A percentile compares a stretch with the other conserved stretches of the same genome.
Conservation (phyloP, 208 protist genomes). For the Acanthamoeba sp. region DNA sequence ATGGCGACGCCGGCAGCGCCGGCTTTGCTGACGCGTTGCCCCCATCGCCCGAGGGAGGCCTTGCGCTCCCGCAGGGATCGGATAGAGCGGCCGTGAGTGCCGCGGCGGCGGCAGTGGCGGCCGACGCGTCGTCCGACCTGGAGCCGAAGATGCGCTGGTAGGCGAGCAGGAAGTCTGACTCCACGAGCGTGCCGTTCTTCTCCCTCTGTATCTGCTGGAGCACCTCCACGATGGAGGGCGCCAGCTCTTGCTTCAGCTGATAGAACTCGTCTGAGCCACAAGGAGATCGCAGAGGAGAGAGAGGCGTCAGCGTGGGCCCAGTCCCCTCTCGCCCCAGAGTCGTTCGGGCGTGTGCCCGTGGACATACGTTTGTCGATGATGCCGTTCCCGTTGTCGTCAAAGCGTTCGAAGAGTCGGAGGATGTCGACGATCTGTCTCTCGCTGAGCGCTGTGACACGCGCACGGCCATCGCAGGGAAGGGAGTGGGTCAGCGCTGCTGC, state of each 20-base stretch:
- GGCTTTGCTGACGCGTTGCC: too few relatives aligned
- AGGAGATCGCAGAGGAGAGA: neutral
- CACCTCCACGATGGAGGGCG: conserved; percentile 23
- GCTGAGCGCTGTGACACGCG: neutral
- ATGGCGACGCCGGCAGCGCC: too few relatives aligned
- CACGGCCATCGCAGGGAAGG: neutral
- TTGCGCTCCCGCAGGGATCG: neutral
- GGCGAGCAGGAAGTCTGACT: conserved; percentile 26
- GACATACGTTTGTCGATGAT: conserved; percentile 50
- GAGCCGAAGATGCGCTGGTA: conserved; percentile 54
- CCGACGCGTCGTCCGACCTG: neutral
- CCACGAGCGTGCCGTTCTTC: conserved; percentile 33
- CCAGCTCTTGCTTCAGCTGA: conserved; percentile 65
- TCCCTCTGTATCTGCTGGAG: conserved; percentile 14
- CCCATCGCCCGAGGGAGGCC: too few relatives aligned
- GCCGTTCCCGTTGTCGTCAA: conserved; percentile 52
- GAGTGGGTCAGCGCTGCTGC: neutral
- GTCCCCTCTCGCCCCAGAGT: too few relatives aligned
- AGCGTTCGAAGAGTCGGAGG: conserved; percentile 26
- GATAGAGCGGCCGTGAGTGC: neutral
- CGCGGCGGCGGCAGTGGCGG: neutral
- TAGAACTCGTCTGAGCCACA: conserved; percentile 50
- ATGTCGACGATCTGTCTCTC: conserved; percentile 47
- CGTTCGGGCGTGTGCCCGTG: neutral
- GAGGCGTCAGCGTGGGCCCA: too few relatives aligned